These are phyloP conservation scores for Xylaria digitata DNA, from an alignment of 2,329 filamentous ascomycete genomes.

Conservation along the genomic window DNA sequence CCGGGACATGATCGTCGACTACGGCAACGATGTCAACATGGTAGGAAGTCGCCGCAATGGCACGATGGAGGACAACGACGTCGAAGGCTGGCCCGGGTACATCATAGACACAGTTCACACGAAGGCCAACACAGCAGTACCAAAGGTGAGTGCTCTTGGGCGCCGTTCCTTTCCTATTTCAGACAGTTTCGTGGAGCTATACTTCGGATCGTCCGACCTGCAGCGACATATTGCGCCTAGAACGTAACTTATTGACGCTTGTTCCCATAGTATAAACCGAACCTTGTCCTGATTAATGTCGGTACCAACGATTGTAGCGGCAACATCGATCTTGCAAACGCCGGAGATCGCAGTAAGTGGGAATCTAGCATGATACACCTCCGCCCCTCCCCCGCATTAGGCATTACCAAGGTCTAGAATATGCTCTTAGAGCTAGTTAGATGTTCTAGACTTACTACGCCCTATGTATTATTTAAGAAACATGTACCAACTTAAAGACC, in stretches of 20 bases:
- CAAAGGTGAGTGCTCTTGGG: slow-evolving; percentile 25
- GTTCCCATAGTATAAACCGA: slow-evolving; percentile 46
- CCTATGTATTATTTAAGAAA: neutral
- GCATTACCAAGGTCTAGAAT: neutral
- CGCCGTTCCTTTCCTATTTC: neutral
- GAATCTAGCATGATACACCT: neutral
- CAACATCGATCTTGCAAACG: slow-evolving; percentile 47
- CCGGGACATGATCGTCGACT: slow-evolving; percentile 48
- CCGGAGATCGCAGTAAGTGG: slow-evolving; percentile 43
- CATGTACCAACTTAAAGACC: neutral
- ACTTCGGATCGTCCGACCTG: neutral
- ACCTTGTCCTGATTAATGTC: slow-evolving; percentile 54
- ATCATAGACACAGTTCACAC: slow-evolving; percentile 50
- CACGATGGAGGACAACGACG: slow-evolving; percentile 52
- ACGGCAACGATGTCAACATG: slow-evolving; percentile 52
- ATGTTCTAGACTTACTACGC: neutral
- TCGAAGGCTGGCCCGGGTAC: slow-evolving; percentile 54
- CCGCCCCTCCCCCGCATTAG: neutral
- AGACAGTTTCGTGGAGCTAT: neutral
- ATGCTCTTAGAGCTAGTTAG: neutral
- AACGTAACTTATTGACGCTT: slow-evolving; percentile 9
- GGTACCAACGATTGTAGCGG: slow-evolving; percentile 56
- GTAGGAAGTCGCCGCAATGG: slow-evolving; percentile 53
- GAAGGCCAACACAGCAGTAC: slow-evolving; percentile 47
- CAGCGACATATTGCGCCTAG: neutral